Percentiles rank a stretch among this genome's conserved stretches.
phyloP scores from a whole-genome alignment of 306 rosid species.

The Trifolium pratense region DNA sequence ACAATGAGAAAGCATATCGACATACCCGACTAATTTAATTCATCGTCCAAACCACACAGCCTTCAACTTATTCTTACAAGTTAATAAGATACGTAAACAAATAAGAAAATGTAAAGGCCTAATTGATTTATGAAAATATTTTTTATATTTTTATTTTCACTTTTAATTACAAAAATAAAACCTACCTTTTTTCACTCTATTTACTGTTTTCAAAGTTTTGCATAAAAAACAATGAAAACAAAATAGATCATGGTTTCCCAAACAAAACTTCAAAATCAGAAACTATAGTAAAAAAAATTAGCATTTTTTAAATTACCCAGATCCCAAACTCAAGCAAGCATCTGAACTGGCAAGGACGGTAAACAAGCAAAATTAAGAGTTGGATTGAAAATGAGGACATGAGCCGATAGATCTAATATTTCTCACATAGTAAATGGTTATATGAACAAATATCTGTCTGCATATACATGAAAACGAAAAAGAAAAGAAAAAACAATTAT shows the following conservation, averaged over 20 bases:
- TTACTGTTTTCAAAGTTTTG: slow-evolving; percentile 1
- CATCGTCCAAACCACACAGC: slow-evolving; percentile 12
- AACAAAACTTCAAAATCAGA: not conserved
- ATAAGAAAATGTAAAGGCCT: not conserved
- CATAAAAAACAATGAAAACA: not conserved
- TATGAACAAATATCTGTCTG: slow-evolving; percentile 16
- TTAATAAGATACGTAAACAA: not conserved
- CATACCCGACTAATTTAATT: not conserved
- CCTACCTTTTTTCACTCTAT: not conserved
- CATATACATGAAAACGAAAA: slow-evolving; percentile 19
- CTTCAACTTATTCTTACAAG: slow-evolving; percentile 21
- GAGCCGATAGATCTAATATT: not conserved
- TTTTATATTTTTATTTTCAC: not conserved
- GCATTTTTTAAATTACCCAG: not conserved
- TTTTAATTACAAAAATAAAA: not conserved
- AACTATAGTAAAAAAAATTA: not conserved
- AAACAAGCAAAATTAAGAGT: not conserved
- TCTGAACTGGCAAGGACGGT: slow-evolving; percentile 19
- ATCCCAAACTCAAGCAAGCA: not conserved
- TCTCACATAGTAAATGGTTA: not conserved
- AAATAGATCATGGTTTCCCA: not conserved
- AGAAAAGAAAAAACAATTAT: not conserved
- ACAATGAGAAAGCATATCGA: slow-evolving; percentile 35
- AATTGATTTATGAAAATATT: not conserved
- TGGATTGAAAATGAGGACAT: not conserved